Evolutionary conservation across 352 stramenopile genomes (phyloP).

Genomic region (Plasmopara viticola): DNA sequence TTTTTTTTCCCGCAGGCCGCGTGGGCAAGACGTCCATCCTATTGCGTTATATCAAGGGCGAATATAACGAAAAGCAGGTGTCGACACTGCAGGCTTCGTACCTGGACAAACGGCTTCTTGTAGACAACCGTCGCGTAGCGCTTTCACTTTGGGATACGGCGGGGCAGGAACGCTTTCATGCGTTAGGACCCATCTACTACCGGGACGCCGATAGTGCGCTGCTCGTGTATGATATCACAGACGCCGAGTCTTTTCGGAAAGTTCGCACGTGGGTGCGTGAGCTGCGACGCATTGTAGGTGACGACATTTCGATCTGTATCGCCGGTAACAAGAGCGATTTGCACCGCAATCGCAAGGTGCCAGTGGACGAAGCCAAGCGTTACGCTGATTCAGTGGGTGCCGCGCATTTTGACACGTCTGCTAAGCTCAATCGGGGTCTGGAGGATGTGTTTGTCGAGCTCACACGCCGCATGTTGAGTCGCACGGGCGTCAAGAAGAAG

Average conservation of each 20-base stretch:
- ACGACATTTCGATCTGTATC: conserved; percentile 89
- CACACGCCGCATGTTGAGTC: conserved; percentile 75
- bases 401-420: conserved; percentile 86
- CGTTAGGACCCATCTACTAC: conserved; percentile 87
- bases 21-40: conserved; percentile 95
- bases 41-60: conserved; percentile 89
- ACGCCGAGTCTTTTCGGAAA: conserved; percentile 88
- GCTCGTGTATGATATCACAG: conserved; percentile 91
- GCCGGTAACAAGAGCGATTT: conserved; percentile 91
- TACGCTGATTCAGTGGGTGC: conserved; percentile 86
- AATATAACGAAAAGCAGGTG: conserved; percentile 89
- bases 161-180: conserved; percentile 85
- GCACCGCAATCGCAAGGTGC: conserved; percentile 84
- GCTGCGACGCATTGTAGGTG: conserved; percentile 85
- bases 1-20: conserved; percentile 58
- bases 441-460: conserved; percentile 90
- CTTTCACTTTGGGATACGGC: conserved; percentile 86
- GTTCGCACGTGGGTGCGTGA: conserved; percentile 92
- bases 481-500: conserved; percentile 72
- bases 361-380: conserved; percentile 70
- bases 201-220: conserved; percentile 83
- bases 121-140: conserved; percentile 76
- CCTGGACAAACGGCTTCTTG: conserved; percentile 86
- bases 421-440: conserved; percentile 88
- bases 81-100: conserved; percentile 92